phyloP scores from a whole-genome alignment of 225 moss, liverwort and hornwort species.

The Pseudoscleropodium purum region DNA sequence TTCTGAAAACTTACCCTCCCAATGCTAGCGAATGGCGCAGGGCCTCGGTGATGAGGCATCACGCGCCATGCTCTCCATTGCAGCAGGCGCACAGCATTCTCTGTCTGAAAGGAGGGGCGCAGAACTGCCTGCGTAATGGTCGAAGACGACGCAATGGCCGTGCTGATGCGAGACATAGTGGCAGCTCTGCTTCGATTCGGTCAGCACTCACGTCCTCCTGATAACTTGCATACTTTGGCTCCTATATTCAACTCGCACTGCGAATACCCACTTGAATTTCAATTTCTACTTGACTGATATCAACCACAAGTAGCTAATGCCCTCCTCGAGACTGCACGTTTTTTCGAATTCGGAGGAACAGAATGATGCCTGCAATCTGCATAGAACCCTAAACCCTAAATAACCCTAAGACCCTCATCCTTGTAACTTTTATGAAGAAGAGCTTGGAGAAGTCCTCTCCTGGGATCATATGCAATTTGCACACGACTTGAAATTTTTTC shows the following conservation, averaged over 20 bases:
- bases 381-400: neutral
- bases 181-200: neutral
- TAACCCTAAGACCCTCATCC: neutral
- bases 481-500: neutral
- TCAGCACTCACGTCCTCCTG: neutral
- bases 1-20: constrained; percentile 20
- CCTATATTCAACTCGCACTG: neutral
- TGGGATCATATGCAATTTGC: too few species aligned
- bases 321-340: neutral
- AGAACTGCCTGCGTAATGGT: neutral
- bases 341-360: neutral
- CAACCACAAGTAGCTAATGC: neutral
- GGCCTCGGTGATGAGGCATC: constrained; percentile 1
- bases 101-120: neutral
- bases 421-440: neutral
- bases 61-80: constrained; percentile 2
- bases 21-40: constrained; percentile 5
- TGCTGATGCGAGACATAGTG: neutral
- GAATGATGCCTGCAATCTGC: neutral
- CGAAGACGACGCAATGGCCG: neutral
- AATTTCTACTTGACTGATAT: neutral
- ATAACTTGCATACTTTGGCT: neutral
- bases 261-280: neutral
- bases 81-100: neutral
- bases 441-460: neutral